Evolutionary conservation across 257 asterid genomes (phyloP), one percentile per base, ranked within the genome.

Genomic region (Fraxinus excelsior): DNA sequence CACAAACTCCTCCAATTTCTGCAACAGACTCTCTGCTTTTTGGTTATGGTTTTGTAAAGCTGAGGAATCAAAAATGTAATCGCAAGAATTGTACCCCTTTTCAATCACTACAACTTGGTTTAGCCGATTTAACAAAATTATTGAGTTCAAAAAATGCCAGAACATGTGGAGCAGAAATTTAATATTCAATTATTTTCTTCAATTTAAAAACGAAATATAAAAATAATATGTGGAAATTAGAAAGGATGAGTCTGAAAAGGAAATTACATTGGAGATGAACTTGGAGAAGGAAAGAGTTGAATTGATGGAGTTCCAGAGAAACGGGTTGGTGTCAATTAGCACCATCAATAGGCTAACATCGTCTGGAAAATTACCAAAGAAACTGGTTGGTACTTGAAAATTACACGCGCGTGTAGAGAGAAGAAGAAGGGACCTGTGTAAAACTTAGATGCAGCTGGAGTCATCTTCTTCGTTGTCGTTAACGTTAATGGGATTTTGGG

Each of bases 271-370:
- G 46, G 96, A 85, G 49, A 94, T 87, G 87, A 94, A 92, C 72
- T 85, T 87, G 71, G 92, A 86, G 84, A 92, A 90, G 25, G 90
- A 84, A 40, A 91, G 80, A 29, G 78, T 86, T 60, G 90, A 85
- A 71, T 91, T 88, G 71, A 85, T 65, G 3, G 97, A 88, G 85
- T 87, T 87, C 99, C 99, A 94, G 78, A 88, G 91, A 80, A 88
- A 91, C 6, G 97, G 97, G 70, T 94, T 94, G 11, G 95, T 84
- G 80, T 94, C 97, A 1, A 92, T 80, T 29, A 92, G 75, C 19
- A 94, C 97, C 99, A 94, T 84, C 82, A 94, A 72, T 75, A 92
- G 81, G 79, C 97, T 94, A 77, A 91, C 99, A 56, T 94, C 99
- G 74, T 94, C 99, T 94, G 92, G 16, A n/a, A 35, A 74, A 79